phyloP scores from a whole-genome alignment of 805 yeast genomes.

The Myxozyma kluyveri region DNA sequence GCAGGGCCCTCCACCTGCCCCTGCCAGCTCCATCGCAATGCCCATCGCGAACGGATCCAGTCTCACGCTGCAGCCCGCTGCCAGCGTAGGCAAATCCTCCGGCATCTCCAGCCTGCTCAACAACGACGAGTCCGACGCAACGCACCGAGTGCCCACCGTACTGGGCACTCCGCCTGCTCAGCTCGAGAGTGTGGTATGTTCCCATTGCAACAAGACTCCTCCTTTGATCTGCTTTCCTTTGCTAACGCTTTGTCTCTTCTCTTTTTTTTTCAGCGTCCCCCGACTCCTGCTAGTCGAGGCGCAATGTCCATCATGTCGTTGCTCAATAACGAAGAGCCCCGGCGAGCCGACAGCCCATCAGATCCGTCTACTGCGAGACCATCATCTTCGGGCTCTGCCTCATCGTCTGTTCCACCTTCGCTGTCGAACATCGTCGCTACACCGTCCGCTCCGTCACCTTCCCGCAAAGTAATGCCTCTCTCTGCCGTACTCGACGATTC shows the following conservation, averaged over 20 bases:
- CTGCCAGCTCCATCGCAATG: not conserved
- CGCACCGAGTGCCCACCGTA: not conserved
- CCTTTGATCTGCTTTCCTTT: not conserved
- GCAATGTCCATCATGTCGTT: slow-evolving; percentile 28
- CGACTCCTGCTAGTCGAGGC: not conserved
- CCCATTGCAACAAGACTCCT: not conserved
- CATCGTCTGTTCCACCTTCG: slow-evolving; percentile 2
- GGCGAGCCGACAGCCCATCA: no score
- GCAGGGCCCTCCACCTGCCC: not conserved
- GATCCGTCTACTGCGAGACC: slow-evolving; percentile 3
- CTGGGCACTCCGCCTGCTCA: not conserved
- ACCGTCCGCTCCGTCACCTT: not conserved
- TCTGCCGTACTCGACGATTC: not conserved
- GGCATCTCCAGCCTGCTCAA: not conserved
- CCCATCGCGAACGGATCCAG: not conserved
- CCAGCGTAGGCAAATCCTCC: not conserved
- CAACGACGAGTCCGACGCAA: not conserved
- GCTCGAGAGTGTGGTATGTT: not conserved
- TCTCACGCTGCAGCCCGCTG: not conserved
- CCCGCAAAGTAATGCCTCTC: slow-evolving; percentile 1
- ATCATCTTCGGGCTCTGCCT: no score
- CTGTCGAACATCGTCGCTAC: not conserved
- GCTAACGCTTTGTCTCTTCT: no score
- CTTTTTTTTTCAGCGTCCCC: not conserved
- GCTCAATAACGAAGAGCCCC: slow-evolving; percentile 22